Conservation (phyloP, 495 filamentous ascomycete species). For the Penicillium crystallinum region DNA sequence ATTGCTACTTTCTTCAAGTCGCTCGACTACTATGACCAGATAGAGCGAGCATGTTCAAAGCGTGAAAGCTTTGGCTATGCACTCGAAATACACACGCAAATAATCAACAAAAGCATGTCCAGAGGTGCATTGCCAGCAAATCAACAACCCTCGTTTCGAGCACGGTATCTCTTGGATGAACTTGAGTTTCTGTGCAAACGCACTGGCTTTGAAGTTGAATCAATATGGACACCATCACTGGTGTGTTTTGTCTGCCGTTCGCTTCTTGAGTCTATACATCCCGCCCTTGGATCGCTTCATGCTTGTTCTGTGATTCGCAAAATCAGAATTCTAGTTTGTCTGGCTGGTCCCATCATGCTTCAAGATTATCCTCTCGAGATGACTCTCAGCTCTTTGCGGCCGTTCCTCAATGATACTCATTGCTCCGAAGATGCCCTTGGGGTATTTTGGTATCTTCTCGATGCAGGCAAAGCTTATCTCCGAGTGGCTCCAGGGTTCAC, state of each 20-base stretch:
- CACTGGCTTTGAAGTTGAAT: conserved; percentile 55
- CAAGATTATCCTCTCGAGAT: conserved; percentile 87
- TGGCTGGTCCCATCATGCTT: conserved; percentile 66
- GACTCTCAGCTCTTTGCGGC: conserved; percentile 73
- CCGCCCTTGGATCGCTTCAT: conserved; percentile 82
- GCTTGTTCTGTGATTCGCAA: conserved; percentile 83
- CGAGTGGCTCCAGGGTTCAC: conserved; percentile 63
- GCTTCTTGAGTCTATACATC: conserved; percentile 73
- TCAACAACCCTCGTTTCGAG: conserved; percentile 82
- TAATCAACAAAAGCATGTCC: conserved; percentile 60
- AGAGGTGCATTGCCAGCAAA: conserved; percentile 56
- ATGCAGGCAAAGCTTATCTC: conserved; percentile 62
- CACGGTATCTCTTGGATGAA: conserved; percentile 66
- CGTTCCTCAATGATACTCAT: conserved; percentile 71
- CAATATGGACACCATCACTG: conserved; percentile 71
- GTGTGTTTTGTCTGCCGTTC: conserved; percentile 71
- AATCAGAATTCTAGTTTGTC: conserved; percentile 70
- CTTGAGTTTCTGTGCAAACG: conserved; percentile 71
- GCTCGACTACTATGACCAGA: conserved; percentile 67
- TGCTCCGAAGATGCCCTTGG: conserved; percentile 92
- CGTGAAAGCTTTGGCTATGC: conserved; percentile 54
- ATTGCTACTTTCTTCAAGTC: conserved; percentile 65
- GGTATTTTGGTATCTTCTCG: conserved; percentile 78
- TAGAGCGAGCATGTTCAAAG: conserved; percentile 68
- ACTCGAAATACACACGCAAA: conserved; percentile 57